These are phyloP conservation scores for Iberis pinnata DNA, from an alignment of 345 rosid genomes.

Conservation along the genomic window DNA sequence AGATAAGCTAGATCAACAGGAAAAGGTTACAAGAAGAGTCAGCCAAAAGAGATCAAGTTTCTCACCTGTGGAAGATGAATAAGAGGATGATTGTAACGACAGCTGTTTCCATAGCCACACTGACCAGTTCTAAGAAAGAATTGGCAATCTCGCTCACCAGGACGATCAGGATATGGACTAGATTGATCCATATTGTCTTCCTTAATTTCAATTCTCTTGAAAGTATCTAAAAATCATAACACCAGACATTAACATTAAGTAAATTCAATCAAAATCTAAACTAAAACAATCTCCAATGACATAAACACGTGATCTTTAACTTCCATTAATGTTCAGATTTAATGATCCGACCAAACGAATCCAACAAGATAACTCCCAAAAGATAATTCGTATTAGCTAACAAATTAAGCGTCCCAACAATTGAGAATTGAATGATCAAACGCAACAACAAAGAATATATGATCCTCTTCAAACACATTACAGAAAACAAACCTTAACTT, in stretches of 20 bases:
- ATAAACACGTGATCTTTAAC: slow-evolving; percentile 10
- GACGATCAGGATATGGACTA: slow-evolving; percentile 65
- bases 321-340: slow-evolving; percentile 8
- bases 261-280: slow-evolving; percentile 1
- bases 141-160: slow-evolving; percentile 62
- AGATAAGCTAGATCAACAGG: neutral
- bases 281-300: slow-evolving; percentile 13
- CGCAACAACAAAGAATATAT: neutral
- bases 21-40: neutral
- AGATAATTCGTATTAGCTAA: slow-evolving; percentile 9
- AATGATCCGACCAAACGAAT: slow-evolving; percentile 21
- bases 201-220: slow-evolving; percentile 47
- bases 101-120: slow-evolving; percentile 65
- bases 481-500: slow-evolving; percentile 5
- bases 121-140: slow-evolving; percentile 59
- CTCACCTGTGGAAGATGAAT: slow-evolving; percentile 44
- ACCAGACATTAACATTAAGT: neutral
- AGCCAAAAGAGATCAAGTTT: neutral
- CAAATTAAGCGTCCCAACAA: neutral
- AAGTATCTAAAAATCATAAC: slow-evolving; percentile 34
- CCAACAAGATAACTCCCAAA: slow-evolving; percentile 18
- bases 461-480: slow-evolving; percentile 28
- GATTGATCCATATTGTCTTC: slow-evolving; percentile 41
- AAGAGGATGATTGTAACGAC: slow-evolving; percentile 77
- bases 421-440: slow-evolving; percentile 1